Conservation (phyloP, 257 asterid genomes). For the Solanum pinnatisectum region DNA sequence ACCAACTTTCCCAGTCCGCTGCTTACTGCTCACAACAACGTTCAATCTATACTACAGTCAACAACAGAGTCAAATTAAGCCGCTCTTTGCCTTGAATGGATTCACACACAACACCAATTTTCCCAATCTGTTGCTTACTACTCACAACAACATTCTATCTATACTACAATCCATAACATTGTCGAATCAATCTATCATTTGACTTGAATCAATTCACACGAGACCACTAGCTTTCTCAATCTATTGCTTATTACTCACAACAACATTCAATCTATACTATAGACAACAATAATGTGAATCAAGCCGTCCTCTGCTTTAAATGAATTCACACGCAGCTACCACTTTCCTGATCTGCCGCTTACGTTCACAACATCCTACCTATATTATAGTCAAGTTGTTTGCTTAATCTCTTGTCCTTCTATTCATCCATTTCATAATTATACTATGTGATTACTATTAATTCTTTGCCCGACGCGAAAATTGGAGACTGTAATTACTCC, state of each 20-base stretch:
- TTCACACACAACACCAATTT: neutral
- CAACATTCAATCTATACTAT: neutral
- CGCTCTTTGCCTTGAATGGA: neutral
- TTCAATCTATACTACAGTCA: neutral
- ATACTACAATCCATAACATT: neutral
- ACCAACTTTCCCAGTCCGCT: neutral
- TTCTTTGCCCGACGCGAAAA: neutral
- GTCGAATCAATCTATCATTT: neutral
- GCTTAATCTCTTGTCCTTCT: neutral
- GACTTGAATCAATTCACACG: neutral
- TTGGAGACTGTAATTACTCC: neutral
- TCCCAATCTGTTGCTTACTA: neutral
- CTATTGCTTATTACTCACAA: neutral
- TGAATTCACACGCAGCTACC: neutral
- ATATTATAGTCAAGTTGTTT: neutral
- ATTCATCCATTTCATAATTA: neutral
- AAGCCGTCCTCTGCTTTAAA: neutral
- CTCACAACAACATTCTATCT: neutral
- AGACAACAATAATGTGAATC: neutral
- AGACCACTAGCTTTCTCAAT: neutral
- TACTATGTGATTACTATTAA: neutral
- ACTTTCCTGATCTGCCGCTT: neutral
- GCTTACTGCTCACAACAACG: neutral
- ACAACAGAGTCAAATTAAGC: neutral
- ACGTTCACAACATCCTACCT: neutral